Base-by-base conservation (phyloP, 139 green algal species). In the Choricystis sp. region DNA sequence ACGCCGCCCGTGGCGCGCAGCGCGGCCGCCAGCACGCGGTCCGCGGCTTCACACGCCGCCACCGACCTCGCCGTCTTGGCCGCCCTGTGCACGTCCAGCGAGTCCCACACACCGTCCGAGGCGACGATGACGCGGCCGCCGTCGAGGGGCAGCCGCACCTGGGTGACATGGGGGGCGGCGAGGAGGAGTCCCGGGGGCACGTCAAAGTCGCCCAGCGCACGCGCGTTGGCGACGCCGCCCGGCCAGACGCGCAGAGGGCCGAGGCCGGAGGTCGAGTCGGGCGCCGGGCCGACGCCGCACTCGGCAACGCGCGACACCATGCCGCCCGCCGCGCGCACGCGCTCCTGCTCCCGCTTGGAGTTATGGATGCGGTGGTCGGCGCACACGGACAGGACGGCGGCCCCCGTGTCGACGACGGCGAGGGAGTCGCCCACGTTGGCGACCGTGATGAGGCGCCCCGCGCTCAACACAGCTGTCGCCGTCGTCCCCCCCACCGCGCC, bases 51-150 rank as follows among this genome's bases (percentile, higher is more conserved):
- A 40, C 29, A 56, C 4, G 81, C 72, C 0, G 60, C 25, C 67
- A 83, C 74, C 24, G 71, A 66, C 3, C 81, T 66, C 0, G 69
- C 62, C 55, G 72, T 61, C 57, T 86, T 71, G 1, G 69, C 62
- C 28, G 79, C 81, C 0, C 73, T 77, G 72, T 95, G 94, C 24
- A 74, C 69, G 61, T 73, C 68, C 24, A 90, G 58, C 1, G 80
- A 81, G 65, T 96, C 89, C 89, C 89, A 96, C 66, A 96, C 70
- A 2, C 89, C 89, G 70, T 96, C 89, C 25, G 74, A 87, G 23
- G 84, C 89, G 4, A 96, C 79, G 66, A 94, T 83, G 48, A 94
- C 72, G 66, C 84, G 61, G 49, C 60, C 57, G 29, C 65, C 60
- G 48, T 70, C 67, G 9, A 21, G 49, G 4, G 31, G 1, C 56